These are phyloP conservation scores for Stachybotrys echinatus DNA, from an alignment of 2,329 filamentous ascomycete species.

Conservation along the genomic window DNA sequence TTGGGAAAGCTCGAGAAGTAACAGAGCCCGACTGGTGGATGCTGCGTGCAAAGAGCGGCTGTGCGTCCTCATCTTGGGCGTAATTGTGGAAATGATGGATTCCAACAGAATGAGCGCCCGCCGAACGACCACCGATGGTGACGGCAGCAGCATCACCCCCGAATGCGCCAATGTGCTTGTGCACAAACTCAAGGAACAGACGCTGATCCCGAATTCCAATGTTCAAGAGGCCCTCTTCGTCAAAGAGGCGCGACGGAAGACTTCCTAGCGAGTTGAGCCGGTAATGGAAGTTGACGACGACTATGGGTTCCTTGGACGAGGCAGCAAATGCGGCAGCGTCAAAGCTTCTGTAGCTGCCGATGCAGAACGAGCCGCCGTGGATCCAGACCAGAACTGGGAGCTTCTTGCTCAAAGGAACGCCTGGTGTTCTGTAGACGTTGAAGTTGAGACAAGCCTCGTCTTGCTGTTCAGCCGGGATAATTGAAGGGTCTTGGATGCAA, in stretches of 20 bases:
- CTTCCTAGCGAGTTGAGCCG: slow-evolving; percentile 30
- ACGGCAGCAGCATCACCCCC: slow-evolving; percentile 47
- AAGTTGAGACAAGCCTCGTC: slow-evolving; percentile 33
- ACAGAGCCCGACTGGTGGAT: slow-evolving; percentile 32
- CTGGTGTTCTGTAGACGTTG: slow-evolving; percentile 30
- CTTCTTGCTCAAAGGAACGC: slow-evolving; percentile 24
- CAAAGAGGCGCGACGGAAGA: slow-evolving; percentile 36
- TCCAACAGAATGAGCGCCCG: slow-evolving; percentile 37
- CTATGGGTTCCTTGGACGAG: slow-evolving; percentile 29
- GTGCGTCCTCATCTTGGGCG: slow-evolving; percentile 16
- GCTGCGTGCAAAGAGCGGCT: slow-evolving; percentile 25
- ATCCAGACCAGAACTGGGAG: slow-evolving; percentile 34
- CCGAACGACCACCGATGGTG: slow-evolving; percentile 50
- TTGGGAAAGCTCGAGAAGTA: slow-evolving; percentile 29
- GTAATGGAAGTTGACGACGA: slow-evolving; percentile 39
- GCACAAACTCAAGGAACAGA: slow-evolving; percentile 47
- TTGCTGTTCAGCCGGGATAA: slow-evolving; percentile 12
- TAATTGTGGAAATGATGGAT: slow-evolving; percentile 34
- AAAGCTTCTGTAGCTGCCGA: slow-evolving; percentile 26
- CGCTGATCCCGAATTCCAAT: slow-evolving; percentile 49
- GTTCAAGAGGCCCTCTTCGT: slow-evolving; percentile 36
- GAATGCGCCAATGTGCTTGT: slow-evolving; percentile 45
- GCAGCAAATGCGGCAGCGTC: slow-evolving; percentile 25
- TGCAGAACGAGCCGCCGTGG: slow-evolving; percentile 30
- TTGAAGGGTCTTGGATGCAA: slow-evolving; percentile 34